Base-by-base conservation (phyloP, 1,284 basidiomycete genomes). In the Hortiboletus rubellus region DNA sequence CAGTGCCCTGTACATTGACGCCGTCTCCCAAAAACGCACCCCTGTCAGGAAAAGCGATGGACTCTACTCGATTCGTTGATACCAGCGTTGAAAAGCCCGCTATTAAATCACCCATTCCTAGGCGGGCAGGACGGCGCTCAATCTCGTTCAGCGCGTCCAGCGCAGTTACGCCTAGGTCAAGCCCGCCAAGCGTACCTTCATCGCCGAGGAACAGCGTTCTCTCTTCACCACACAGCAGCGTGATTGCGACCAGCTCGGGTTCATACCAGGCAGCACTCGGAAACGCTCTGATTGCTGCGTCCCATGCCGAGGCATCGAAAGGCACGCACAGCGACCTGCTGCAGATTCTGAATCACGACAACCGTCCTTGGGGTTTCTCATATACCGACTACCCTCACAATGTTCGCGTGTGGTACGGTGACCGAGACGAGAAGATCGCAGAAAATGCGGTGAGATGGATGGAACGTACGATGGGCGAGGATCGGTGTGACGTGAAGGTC, bases 321-420 rank as follows among this genome's bases (percentile, higher is more conserved):
- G 96, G 96, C 43, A 91, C 91, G 2, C 94, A 96, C 60, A 85
- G 88, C 46, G 96, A 99, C 74, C 82, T 99, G 9, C 73, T 98
- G 57, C 87, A 92, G 65, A 94, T 98, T 67, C 80, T 98, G 37
- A 93, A 95, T 62, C 90, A 92, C 60, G 90, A 91, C 61, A 85
- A 86, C 54, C 84, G 85, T 63, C 86, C 92, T 0, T 93, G 92
- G 91, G 91, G 91, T 4, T 92, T 92, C 72, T 89, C 87, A 31
- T 92, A 92, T 66, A 71, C 81, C 12, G 83, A 92, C 27, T 89
- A 97, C 59, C 83, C 84, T 11, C 87, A 91, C 64, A 79, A 77
- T n/a, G 89, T 94, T 48, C 85, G 85, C 44, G 87, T 98, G 40
- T 98, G 94, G 94, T 95, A 95, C 63, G 96, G 96, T 3, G 90